Percentiles rank a stretch among this genome's conserved stretches.
Evolutionary conservation across 2,329 filamentous ascomycete genomes (phyloP).

Genomic region (Phialophora macrospora): DNA sequence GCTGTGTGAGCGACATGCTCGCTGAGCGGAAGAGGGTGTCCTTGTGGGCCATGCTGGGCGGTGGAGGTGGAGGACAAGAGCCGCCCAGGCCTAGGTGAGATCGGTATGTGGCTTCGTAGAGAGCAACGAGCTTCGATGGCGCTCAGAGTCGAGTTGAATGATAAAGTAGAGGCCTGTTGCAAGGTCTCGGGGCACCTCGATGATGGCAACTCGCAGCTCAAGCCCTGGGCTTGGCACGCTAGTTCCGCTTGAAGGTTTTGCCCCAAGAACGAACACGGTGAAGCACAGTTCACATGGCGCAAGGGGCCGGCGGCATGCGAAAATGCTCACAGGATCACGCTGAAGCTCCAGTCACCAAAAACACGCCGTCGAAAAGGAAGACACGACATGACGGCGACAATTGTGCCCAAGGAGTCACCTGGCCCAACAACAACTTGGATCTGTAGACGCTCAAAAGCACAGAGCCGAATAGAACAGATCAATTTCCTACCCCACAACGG

Average conservation of each 20-base stretch:
- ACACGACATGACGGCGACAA: background rate
- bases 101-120: background rate
- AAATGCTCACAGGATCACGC: background rate
- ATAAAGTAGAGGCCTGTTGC: constrained; percentile 26
- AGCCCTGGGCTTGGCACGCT: constrained; percentile 18
- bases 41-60: constrained; percentile 63
- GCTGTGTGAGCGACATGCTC: constrained; percentile 99
- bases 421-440: background rate
- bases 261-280: constrained; percentile 6
- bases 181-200: constrained; percentile 13
- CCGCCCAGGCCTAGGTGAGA: constrained; percentile 37
- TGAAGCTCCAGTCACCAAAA: background rate
- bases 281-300: background rate
- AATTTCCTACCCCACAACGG: background rate
- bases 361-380: background rate
- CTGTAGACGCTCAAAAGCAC: background rate
- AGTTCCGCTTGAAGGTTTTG: constrained; percentile 21
- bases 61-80: constrained; percentile 19
- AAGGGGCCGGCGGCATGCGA: background rate
- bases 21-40: constrained; percentile 99
- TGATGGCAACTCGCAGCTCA: constrained; percentile 28
- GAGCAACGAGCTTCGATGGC: constrained; percentile 24
- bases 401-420: background rate
- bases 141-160: constrained; percentile 16
- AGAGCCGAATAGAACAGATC: background rate